A percentile compares a stretch with the other conserved stretches of the same genome.
Evolutionary conservation across 139 green algal genomes (phyloP).

Genomic region (Chlorella sp.): DNA sequence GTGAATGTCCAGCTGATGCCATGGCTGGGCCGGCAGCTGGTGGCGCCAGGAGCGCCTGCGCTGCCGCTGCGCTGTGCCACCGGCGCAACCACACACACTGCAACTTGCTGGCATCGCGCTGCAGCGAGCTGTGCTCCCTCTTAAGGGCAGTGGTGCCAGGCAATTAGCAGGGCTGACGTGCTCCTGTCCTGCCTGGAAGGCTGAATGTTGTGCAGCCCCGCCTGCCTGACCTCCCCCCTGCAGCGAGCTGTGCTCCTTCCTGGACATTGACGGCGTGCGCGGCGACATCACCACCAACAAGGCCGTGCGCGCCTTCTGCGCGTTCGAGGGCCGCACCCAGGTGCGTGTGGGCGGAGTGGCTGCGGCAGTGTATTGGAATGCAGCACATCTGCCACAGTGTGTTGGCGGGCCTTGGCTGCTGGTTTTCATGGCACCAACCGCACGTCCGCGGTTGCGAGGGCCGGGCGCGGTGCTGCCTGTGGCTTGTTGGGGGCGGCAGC

Average conservation of each 20-base stretch:
- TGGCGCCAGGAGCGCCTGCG: too few relatives aligned
- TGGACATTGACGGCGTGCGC: constrained; percentile 93
- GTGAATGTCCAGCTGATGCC: constrained; percentile 3
- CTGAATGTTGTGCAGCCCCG: background rate
- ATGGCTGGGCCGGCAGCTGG: background rate
- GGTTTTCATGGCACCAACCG: too few relatives aligned
- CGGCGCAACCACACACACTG: background rate
- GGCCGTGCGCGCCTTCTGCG: constrained; percentile 81
- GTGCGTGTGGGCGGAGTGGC: too few relatives aligned
- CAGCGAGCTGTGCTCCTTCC: constrained; percentile 82
- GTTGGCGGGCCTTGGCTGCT: too few relatives aligned
- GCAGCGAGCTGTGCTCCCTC: background rate
- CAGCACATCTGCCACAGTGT: too few relatives aligned
- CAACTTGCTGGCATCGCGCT: background rate
- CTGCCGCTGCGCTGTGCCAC: background rate
- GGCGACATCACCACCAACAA: constrained; percentile 92
- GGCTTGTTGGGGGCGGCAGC: too few relatives aligned
- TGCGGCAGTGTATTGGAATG: too few relatives aligned
- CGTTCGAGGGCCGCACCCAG: constrained; percentile 70
- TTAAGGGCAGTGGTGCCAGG: too few relatives aligned
- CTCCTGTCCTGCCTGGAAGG: too few relatives aligned
- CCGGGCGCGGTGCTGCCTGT: too few relatives aligned
- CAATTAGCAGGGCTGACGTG: too few relatives aligned
- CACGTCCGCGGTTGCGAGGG: too few relatives aligned
- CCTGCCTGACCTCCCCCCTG: background rate